phyloP scores from a whole-genome alignment of 1,284 basidiomycete genomes.

The Moniliophthora roreri region DNA sequence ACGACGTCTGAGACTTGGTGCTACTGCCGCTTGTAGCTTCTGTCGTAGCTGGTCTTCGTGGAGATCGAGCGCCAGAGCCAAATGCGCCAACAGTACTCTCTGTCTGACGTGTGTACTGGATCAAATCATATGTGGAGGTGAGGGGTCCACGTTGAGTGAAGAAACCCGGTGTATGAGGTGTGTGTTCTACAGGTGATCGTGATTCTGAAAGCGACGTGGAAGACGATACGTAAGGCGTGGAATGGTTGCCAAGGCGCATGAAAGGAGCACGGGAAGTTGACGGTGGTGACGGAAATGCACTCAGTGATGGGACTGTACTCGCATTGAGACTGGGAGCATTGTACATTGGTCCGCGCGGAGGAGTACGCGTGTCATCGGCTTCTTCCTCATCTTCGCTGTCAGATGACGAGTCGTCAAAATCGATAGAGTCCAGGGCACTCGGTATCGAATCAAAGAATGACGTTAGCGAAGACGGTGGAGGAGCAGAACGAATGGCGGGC shows the following conservation, averaged over 20 bases:
- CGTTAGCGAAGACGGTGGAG: slow-evolving; percentile 46
- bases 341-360: not conserved
- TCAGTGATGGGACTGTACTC: slow-evolving; percentile 9
- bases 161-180: slow-evolving; percentile 22
- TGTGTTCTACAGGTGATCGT: not conserved
- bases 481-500: slow-evolving; percentile 34
- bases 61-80: not conserved
- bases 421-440: slow-evolving; percentile 41
- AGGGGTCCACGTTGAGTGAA: slow-evolving; percentile 33
- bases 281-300: slow-evolving; percentile 24
- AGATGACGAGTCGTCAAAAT: slow-evolving; percentile 35
- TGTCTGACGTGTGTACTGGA: slow-evolving; percentile 31
- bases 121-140: slow-evolving; percentile 40
- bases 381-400: slow-evolving; percentile 22
- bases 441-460: slow-evolving; percentile 56
- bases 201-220: slow-evolving; percentile 26
- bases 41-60: slow-evolving; percentile 20
- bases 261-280: slow-evolving; percentile 28
- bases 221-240: slow-evolving; percentile 31
- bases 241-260: slow-evolving; percentile 40
- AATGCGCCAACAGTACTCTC: no score
- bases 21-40: slow-evolving; percentile 22
- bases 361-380: not conserved
- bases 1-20: slow-evolving; percentile 37
- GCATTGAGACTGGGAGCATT: not conserved